Evolutionary conservation across 257 asterid genomes (phyloP), one percentile per base, ranked within the genome.

Genomic region (Solanum gandarillasii): DNA sequence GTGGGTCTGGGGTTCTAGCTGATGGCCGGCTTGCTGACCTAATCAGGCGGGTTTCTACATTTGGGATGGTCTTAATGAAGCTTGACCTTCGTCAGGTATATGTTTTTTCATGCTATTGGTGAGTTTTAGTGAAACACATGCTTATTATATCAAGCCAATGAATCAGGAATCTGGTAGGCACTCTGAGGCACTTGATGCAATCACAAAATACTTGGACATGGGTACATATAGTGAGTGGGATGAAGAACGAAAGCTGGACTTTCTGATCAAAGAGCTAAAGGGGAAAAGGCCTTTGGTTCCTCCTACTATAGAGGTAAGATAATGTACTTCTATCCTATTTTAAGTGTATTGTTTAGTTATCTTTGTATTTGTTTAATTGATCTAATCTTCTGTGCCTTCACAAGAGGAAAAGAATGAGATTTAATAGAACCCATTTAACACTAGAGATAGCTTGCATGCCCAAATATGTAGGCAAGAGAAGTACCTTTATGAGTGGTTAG

Each of bases 211-310:
- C 90, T 91, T 97, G 88, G 99, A 94, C 90, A 95, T 95, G 95
- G 99, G 98, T 55, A 91, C 96, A 84, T 97, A 97, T 72, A 95
- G 98, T 87, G 98, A 95, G 89, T 97, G 99, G 99, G 96, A 95
- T 87, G 99, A 97, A 93, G 97, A 90, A 31, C 93, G 88, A 90
- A 97, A 91, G 90, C 93, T 95, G n/a, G 98, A 95, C 58, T 97
- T 97, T 88, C 91, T 97, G 91, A 95, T 95, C 20, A 92, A 89
- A 87, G 99, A 97, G 92, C 94, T 97, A 60, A 97, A 97, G 89
- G 98, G 99, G 91, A 97, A 97, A 93, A 93, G 99, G 89, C 98
- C 99, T 41, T 91, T 97, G 43, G 94, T 97, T 85, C 99, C 99
- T 75, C 93, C 94, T 86, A 88, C 93, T 81, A 95, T 95, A 89